Evolutionary conservation across 257 asterid genomes (phyloP).

Genomic region (Lantana camara): DNA sequence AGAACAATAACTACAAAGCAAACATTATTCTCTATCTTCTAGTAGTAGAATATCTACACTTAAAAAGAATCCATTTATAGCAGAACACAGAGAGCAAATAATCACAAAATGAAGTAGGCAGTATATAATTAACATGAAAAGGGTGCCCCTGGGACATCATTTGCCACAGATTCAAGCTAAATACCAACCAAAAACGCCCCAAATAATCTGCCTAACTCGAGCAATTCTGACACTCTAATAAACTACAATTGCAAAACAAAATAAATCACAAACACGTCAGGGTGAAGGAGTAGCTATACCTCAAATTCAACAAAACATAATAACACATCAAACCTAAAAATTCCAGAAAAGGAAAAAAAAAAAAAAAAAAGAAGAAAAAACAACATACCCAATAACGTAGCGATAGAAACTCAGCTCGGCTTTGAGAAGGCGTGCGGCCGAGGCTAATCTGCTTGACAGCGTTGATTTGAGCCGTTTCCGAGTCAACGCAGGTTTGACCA

Average conservation of each 20-base stretch:
- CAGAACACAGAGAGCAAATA: neutral
- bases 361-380: neutral
- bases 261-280: neutral
- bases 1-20: conserved; percentile 7
- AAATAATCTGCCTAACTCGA: conserved; percentile 7
- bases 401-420: conserved; percentile 64
- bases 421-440: conserved; percentile 71
- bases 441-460: conserved; percentile 89
- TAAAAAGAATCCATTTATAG: neutral
- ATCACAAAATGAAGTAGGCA: conserved; percentile 8
- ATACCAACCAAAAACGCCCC: conserved; percentile 8
- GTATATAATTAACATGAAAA: neutral
- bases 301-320: conserved; percentile 19
- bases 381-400: conserved; percentile 76
- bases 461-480: conserved; percentile 80
- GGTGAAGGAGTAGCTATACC: neutral
- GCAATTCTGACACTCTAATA: neutral
- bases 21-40: conserved; percentile 3
- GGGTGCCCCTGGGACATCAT: conserved; percentile 4
- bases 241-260: conserved; percentile 11
- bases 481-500: conserved; percentile 58
- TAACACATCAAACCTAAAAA: conserved; percentile 3
- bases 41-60: neutral
- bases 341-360: neutral
- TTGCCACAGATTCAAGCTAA: conserved; percentile 15